Percentiles rank a stretch among this genome's conserved stretches.
phyloP scores from a whole-genome alignment of 441 rosid genomes.

The Codiaeum variegatum region DNA sequence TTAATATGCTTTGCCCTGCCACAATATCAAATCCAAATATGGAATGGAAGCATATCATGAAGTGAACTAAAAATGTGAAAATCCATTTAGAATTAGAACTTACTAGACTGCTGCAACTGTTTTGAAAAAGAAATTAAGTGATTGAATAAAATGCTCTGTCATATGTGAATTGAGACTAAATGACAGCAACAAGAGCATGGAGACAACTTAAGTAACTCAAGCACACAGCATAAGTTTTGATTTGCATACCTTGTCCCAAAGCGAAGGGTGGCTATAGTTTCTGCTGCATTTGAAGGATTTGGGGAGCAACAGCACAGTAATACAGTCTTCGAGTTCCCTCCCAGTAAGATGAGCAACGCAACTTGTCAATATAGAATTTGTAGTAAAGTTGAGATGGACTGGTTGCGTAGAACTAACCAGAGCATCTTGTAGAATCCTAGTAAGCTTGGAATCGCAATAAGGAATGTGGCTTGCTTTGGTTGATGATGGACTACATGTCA shows the following conservation, averaged over 20 bases:
- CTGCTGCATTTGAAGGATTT: slow-evolving; percentile 65
- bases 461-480: slow-evolving; percentile 70
- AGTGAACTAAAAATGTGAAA: background rate
- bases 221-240: slow-evolving; percentile 1
- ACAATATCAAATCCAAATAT: slow-evolving; percentile 14
- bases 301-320: slow-evolving; percentile 94
- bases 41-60: background rate
- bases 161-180: background rate
- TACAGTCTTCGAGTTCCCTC: slow-evolving; percentile 75
- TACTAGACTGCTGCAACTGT: background rate
- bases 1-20: slow-evolving; percentile 86
- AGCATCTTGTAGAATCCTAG: slow-evolving; percentile 81
- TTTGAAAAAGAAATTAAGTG: background rate
- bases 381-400: slow-evolving; percentile 10
- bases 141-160: background rate
- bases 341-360: slow-evolving; percentile 40
- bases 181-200: background rate
- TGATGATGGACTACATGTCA: slow-evolving; percentile 57
- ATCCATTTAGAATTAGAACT: background rate
- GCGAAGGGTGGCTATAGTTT: slow-evolving; percentile 83
- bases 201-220: background rate
- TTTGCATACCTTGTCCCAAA: slow-evolving; percentile 72
- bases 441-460: slow-evolving; percentile 89
- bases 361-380: slow-evolving; percentile 19
- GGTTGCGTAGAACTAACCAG: slow-evolving; percentile 47